A percentile compares a stretch with the other conserved stretches of the same genome.
Evolutionary conservation across 2,329 filamentous ascomycete species (phyloP).

Genomic region (Botryotinia globosa): DNA sequence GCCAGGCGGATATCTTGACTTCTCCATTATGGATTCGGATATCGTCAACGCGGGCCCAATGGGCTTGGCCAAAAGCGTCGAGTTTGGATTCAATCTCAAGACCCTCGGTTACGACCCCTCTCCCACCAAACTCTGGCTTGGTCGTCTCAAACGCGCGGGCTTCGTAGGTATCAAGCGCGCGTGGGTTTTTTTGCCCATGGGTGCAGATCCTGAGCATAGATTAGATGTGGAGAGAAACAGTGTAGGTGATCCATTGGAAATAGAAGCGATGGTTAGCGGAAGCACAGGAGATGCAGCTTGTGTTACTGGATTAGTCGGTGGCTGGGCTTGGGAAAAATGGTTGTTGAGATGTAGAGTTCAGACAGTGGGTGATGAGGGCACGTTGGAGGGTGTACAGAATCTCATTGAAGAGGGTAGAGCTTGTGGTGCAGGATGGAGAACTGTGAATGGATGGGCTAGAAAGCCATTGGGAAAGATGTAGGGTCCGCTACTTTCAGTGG

Average conservation of each 20-base stretch:
- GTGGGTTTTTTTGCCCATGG: constrained; percentile 88
- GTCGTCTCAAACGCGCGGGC: constrained; percentile 68
- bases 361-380: constrained; percentile 68
- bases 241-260: constrained; percentile 47
- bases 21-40: constrained; percentile 83
- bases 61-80: constrained; percentile 78
- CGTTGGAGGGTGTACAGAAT: constrained; percentile 57
- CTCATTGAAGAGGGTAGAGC: constrained; percentile 62
- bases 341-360: constrained; percentile 83
- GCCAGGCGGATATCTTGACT: constrained; percentile 90
- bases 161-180: constrained; percentile 79
- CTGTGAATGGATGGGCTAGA: constrained; percentile 61
- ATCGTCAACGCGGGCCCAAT: constrained; percentile 80
- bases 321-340: constrained; percentile 97
- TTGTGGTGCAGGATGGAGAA: constrained; percentile 58
- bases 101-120: constrained; percentile 85
- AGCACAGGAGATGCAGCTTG: constrained; percentile 70
- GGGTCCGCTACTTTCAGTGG: not conserved
- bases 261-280: constrained; percentile 63
- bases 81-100: constrained; percentile 88
- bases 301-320: constrained; percentile 77
- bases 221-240: constrained; percentile 41
- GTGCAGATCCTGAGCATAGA: constrained; percentile 48
- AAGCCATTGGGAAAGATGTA: constrained; percentile 48
- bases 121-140: constrained; percentile 78